Conservation (phyloP, 495 filamentous ascomycete species). For the Podospora sp. region DNA sequence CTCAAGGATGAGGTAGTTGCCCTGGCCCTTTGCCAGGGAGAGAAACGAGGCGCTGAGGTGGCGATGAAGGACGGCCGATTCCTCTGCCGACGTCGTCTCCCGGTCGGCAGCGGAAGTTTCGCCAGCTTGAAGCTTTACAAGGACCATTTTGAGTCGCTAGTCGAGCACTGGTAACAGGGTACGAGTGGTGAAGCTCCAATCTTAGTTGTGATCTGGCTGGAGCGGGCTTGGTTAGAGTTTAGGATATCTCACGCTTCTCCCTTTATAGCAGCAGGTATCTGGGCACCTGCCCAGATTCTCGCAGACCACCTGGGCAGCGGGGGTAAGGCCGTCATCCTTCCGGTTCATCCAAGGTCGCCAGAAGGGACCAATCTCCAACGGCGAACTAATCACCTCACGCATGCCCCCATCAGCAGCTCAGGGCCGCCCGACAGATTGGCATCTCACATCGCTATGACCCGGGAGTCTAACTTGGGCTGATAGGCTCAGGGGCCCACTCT, state of each 20-base stretch:
- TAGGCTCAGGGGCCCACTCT: conserved; percentile 25
- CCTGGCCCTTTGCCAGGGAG: conserved; percentile 30
- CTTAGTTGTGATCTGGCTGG: neutral
- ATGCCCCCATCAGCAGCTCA: conserved; percentile 18
- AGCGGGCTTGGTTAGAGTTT: neutral
- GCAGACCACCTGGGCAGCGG: neutral
- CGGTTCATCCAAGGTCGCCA: neutral
- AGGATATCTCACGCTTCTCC: neutral
- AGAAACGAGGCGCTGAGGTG: conserved; percentile 35
- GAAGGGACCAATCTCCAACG: conserved; percentile 20
- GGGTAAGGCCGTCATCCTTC: neutral
- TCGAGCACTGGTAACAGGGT: neutral
- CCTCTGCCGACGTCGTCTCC: neutral
- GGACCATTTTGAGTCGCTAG: conserved; percentile 26
- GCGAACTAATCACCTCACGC: conserved; percentile 9
- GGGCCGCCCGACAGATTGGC: conserved; percentile 8
- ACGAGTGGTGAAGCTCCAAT: neutral
- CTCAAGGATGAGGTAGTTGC: conserved; percentile 49
- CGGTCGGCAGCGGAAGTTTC: neutral
- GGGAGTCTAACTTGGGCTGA: conserved; percentile 23
- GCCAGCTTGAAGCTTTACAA: conserved; percentile 22
- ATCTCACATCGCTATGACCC: conserved; percentile 1
- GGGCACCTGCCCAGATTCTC: neutral
- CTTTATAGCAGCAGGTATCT: neutral
- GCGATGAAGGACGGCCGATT: conserved; percentile 42